Base-by-base conservation (phyloP, 441 rosid species). In the Geranium incanum region DNA sequence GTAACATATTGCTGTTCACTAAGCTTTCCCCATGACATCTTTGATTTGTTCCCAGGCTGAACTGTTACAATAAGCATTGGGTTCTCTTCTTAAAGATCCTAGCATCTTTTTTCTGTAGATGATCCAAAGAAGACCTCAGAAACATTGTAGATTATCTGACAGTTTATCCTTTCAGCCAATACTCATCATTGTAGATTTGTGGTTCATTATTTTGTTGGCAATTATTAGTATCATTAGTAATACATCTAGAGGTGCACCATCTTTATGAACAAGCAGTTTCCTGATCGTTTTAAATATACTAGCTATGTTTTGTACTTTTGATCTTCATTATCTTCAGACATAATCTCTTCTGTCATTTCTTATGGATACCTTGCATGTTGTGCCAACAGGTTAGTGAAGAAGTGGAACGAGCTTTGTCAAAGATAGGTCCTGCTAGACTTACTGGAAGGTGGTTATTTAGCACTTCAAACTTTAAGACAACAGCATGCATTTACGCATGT, bases 361-460 rank as follows among this genome's bases (percentile, higher is more conserved):
- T 19, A 11, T 72, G 36, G 39, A 37, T 72, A 64, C 15, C 55
- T 41, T 37, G 37, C 71, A 78, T 60, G 72, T 82, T 77, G 52
- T 77, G 70, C 71, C 68, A 52, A 73, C 84, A 95, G 99, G 99
- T 95, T 23, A 95, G 99, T 6, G 99, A 95, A 81, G 99, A 95
- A 81, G 97, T 95, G 43, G 99, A 95, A 80, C 97, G 99, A 72
- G 99, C 99, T 78, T 86, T 95, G 74, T 92, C 98, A n/a, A 95
- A 90, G 84, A 48, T 93, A 78, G 98, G 93, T 15, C 96, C 97
- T 76, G 85, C 99, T 70, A 86, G 94, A 83, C 84, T 91, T 72
- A 84, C 71, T 82, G 95, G 95, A 84, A 85, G 95, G 99, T 90
- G 16, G 36, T 66, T 23, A 33, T 4, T 39, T 60, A 16, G 73